Base-by-base conservation (phyloP, 306 rosid genomes). In the Astragalus membranaceus region DNA sequence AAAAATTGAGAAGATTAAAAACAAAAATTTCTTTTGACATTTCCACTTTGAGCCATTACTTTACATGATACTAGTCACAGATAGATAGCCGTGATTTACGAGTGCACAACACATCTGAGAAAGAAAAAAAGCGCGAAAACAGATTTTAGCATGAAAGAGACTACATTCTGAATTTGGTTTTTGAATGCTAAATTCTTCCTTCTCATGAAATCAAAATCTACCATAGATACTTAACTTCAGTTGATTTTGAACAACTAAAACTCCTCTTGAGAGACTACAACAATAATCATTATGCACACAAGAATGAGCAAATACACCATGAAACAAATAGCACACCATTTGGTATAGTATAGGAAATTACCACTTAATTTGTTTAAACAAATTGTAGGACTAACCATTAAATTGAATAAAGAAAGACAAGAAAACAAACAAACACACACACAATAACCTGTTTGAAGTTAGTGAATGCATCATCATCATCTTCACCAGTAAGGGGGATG, bases 371-470 rank as follows among this genome's bases (percentile, higher is more conserved):
- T 37, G 47, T 17, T 52, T 39, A 20, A 62, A 72, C 14, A 37
- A 23, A 37, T 2, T 37, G 14, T 64, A 54, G 16, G 33, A 69
- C 3, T 17, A 42, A 23, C 60, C 3, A 5, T 0, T 8, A 42
- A 69, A 54, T 20, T 3, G 13, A 16, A 2, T 10, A 14, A 10
- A 70, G 8, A 42, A 14, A 13, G 2, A 8, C 8, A 61, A 3
- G 5, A 13, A 46, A 15, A n/a, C n/a, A n/a, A 41, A 74, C 14
- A 59, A 10, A 60, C 29, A 33, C 11, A 75, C 16, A 48, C 12
- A 10, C n/a, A 52, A 70, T 12, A 69, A 92, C 98, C 90, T 88
- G 89, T 20, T 90, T 88, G 87, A 93, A 93, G 81, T 81, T 79
- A 42, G 81, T 83, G 71, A 88, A 88, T 29, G 97, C 90, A 64